Evolutionary conservation across 2,329 filamentous ascomycete genomes (phyloP).

Genomic region (Penicillium sp.): DNA sequence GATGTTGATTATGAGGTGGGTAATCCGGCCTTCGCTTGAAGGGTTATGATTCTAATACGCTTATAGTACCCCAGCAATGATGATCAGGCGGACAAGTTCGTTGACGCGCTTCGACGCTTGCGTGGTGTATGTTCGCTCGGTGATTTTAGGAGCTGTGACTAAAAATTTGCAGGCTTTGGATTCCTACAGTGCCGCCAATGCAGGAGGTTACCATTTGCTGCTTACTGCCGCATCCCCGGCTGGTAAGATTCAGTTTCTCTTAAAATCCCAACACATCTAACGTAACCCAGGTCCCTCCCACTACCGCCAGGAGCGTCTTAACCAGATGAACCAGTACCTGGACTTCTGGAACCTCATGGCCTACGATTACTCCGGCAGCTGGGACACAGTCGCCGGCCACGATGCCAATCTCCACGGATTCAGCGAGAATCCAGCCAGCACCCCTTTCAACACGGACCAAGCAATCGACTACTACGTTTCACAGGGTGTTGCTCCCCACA

Average conservation of each 20-base stretch:
- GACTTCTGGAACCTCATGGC: slow-evolving; percentile 66
- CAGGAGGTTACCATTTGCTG: slow-evolving; percentile 42
- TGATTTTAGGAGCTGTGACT: neutral
- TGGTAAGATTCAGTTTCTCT: slow-evolving; percentile 21
- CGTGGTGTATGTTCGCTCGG: slow-evolving; percentile 28
- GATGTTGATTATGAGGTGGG: slow-evolving; percentile 45
- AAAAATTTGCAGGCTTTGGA: slow-evolving; percentile 36
- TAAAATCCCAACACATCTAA: neutral
- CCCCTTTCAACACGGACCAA: slow-evolving; percentile 70
- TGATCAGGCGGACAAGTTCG: slow-evolving; percentile 35
- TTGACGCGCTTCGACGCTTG: slow-evolving; percentile 33
- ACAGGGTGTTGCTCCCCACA: slow-evolving; percentile 60
- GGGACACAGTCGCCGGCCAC: slow-evolving; percentile 70
- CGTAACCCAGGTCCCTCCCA: slow-evolving; percentile 37
- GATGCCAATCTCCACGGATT: slow-evolving; percentile 73
- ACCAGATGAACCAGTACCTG: slow-evolving; percentile 46
- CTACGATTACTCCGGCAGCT: slow-evolving; percentile 80
- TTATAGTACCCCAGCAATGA: slow-evolving; percentile 33
- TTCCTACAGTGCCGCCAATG: slow-evolving; percentile 40
- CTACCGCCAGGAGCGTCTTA: slow-evolving; percentile 44
- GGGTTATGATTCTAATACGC: neutral
- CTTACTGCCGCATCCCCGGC: slow-evolving; percentile 48
- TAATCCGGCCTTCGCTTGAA: too few species aligned
- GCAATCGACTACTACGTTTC: slow-evolving; percentile 68
- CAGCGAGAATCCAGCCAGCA: slow-evolving; percentile 54